A percentile compares a stretch with the other conserved stretches of the same genome.
Evolutionary conservation across 106 monocot genomes (phyloP).

Genomic region (Allium sativum): DNA sequence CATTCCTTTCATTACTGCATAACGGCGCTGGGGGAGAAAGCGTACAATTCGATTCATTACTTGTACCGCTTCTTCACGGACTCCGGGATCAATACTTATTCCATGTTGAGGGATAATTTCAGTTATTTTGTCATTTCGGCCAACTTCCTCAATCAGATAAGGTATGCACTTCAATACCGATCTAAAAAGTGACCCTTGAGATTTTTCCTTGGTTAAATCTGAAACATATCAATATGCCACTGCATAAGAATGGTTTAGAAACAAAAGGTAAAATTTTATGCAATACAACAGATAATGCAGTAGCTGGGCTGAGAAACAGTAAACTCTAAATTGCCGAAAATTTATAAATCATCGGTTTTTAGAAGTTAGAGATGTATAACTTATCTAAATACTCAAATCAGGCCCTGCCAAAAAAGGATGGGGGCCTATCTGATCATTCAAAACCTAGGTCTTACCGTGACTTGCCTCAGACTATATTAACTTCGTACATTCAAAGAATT

Average conservation of each 20-base stretch:
- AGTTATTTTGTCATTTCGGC: constrained; percentile 88
- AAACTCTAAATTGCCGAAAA: background rate
- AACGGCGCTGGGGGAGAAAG: constrained; percentile 83
- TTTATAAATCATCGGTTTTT: background rate
- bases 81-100: constrained; percentile 98
- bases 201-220: constrained; percentile 93
- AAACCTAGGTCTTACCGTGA: too few relatives aligned
- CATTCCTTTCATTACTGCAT: constrained; percentile 94
- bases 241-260: background rate
- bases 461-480: too few relatives aligned
- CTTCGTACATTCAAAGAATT: too few relatives aligned
- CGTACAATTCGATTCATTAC: constrained; percentile 84
- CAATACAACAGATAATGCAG: background rate
- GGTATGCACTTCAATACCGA: constrained; percentile 99
- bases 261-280: background rate
- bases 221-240: constrained; percentile 6
- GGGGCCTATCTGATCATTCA: too few relatives aligned
- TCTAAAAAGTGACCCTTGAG: constrained; percentile 80
- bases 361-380: background rate
- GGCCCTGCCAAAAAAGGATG: too few relatives aligned
- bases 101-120: constrained; percentile 98
- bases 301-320: background rate
- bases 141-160: constrained; percentile 90
- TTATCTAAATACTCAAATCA: too few relatives aligned
- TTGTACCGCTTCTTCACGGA: constrained; percentile 95